These are phyloP conservation scores for Basidiobolus meristosporus DNA, from an alignment of 371 early-diverging fungal species.

Conservation along the genomic window DNA sequence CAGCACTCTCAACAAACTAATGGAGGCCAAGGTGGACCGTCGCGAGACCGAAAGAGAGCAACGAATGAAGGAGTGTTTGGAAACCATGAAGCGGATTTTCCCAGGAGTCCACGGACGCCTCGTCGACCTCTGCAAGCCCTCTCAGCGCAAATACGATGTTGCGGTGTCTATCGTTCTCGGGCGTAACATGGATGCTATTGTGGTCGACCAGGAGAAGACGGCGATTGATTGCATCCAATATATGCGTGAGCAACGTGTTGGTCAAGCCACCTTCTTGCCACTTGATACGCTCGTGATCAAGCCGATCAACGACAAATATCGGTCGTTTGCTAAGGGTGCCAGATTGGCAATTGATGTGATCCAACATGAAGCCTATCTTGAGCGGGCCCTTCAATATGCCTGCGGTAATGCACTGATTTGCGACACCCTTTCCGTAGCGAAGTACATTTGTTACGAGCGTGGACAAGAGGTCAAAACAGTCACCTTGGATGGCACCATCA, in stretches of 20 bases:
- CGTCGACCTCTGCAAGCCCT: slow-evolving; percentile 79
- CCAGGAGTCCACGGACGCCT: slow-evolving; percentile 85
- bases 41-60: slow-evolving; percentile 64
- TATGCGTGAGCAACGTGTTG: slow-evolving; percentile 82
- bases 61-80: slow-evolving; percentile 51
- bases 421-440: slow-evolving; percentile 72
- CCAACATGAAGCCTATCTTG: slow-evolving; percentile 57
- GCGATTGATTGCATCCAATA: slow-evolving; percentile 76
- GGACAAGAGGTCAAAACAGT: slow-evolving; percentile 37
- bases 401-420: slow-evolving; percentile 80
- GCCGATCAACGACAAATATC: slow-evolving; percentile 57
- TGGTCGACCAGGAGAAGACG: slow-evolving; percentile 54
- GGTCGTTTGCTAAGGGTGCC: slow-evolving; percentile 54
- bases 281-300: slow-evolving; percentile 58
- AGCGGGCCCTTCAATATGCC: slow-evolving; percentile 66
- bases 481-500: slow-evolving; percentile 80
- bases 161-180: slow-evolving; percentile 67
- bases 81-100: slow-evolving; percentile 65
- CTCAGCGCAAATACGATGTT: slow-evolving; percentile 77
- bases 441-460: slow-evolving; percentile 59
- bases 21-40: slow-evolving; percentile 62
- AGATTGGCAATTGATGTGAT: slow-evolving; percentile 78
- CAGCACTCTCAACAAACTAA: slow-evolving; percentile 42
- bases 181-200: slow-evolving; percentile 58
- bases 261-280: slow-evolving; percentile 89